phyloP scores from a whole-genome alignment of 164 flowering plant species.

The Chimonanthus salicifolius region DNA sequence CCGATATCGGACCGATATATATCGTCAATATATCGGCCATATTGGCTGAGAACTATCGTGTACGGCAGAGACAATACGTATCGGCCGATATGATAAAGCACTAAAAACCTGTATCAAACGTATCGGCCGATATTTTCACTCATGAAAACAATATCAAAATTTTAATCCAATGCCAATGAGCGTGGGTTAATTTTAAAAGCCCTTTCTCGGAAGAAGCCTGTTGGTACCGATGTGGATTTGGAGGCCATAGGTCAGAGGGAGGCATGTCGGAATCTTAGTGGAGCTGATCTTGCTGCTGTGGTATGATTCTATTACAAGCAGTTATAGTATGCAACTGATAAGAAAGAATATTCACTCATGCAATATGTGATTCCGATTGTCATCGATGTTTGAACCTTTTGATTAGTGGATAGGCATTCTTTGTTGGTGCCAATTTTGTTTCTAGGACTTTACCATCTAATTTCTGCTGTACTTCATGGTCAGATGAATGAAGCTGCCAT shows the following conservation, averaged over 20 bases:
- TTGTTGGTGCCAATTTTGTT: background rate
- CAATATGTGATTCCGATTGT: background rate
- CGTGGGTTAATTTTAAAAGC: conserved; percentile 71
- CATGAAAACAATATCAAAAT: no score
- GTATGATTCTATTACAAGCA: conserved; percentile 28
- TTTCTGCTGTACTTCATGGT: background rate
- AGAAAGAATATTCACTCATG: no score
- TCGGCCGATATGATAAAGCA: no score
- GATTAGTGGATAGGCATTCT: background rate
- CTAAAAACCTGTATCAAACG: no score
- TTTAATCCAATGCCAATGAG: conserved; percentile 58
- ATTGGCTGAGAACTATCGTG: no score
- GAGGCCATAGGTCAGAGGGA: conserved; percentile 44
- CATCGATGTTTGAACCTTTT: background rate
- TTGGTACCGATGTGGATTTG: conserved; percentile 65
- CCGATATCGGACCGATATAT: no score
- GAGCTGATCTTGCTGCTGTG: conserved; percentile 86
- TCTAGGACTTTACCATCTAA: background rate
- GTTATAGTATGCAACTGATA: no score
- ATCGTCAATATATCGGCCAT: no score
- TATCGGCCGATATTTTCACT: no score
- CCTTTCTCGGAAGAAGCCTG: conserved; percentile 55
- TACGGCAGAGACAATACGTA: no score
- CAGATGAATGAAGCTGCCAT: conserved; percentile 80
- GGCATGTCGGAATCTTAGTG: conserved; percentile 72